Conservation (phyloP, 352 stramenopile genomes). For the Blastocystis sp. region DNA sequence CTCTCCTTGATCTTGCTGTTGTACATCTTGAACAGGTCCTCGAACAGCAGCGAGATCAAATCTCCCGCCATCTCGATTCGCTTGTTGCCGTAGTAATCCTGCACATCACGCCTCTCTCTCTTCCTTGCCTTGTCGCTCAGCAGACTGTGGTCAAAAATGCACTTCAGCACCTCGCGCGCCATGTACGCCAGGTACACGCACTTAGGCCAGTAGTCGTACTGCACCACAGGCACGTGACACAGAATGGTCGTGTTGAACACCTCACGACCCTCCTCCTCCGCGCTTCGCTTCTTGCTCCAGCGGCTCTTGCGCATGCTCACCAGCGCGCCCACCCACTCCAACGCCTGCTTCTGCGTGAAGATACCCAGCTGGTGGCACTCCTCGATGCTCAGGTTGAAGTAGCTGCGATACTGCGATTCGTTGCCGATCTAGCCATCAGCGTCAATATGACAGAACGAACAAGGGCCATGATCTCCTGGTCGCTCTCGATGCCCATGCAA, state of each 20-base stretch:
- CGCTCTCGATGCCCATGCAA: slow-evolving; percentile 94
- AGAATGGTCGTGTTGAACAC: slow-evolving; percentile 94
- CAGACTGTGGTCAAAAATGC: slow-evolving; percentile 75
- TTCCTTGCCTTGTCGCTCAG: slow-evolving; percentile 86
- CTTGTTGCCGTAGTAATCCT: slow-evolving; percentile 99
- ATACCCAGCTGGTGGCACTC: slow-evolving; percentile 89
- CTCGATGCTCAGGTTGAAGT: slow-evolving; percentile 90
- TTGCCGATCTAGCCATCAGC: slow-evolving; percentile 77
- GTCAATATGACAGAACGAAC: not conserved
- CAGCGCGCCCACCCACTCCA: slow-evolving; percentile 62
- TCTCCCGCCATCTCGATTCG: slow-evolving; percentile 95
- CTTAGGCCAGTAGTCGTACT: slow-evolving; percentile 95
- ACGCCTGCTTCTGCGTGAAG: slow-evolving; percentile 83
- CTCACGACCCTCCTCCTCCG: slow-evolving; percentile 88
- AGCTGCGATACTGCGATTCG: slow-evolving; percentile 88
- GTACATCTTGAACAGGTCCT: slow-evolving; percentile 96
- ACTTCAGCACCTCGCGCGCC: slow-evolving; percentile 83
- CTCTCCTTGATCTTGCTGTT: slow-evolving; percentile 96
- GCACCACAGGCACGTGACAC: slow-evolving; percentile 94
- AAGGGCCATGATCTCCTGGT: slow-evolving; percentile 93
- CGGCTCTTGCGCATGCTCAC: slow-evolving; percentile 68
- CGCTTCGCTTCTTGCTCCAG: slow-evolving; percentile 69
- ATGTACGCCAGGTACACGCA: slow-evolving; percentile 96
- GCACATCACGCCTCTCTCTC: not conserved
- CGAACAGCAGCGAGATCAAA: slow-evolving; percentile 95